phyloP scores from a whole-genome alignment of 345 rosid genomes.

The Eucalyptus pauciflora region DNA sequence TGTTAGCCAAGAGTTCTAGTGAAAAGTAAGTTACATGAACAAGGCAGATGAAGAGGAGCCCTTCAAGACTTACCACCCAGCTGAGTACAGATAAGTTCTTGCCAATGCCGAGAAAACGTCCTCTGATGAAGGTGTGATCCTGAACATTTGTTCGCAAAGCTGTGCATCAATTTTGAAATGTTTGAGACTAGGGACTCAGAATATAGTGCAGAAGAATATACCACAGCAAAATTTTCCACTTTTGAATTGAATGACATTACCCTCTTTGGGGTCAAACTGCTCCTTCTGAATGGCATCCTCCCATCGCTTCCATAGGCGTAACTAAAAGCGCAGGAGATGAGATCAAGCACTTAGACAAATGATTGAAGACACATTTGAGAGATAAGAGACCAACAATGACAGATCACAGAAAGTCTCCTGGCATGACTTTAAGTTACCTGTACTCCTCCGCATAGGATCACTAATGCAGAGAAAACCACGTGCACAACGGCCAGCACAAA shows the following conservation, averaged over 20 bases:
- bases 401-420: neutral
- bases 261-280: conserved; percentile 25
- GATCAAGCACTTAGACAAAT: neutral
- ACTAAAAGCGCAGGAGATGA: conserved; percentile 8
- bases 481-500: conserved; percentile 70
- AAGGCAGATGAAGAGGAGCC: neutral
- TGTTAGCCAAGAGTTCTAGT: neutral
- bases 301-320: conserved; percentile 76
- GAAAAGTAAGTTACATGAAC: neutral
- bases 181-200: neutral
- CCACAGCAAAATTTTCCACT: neutral
- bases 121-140: conserved; percentile 65
- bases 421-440: conserved; percentile 25
- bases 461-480: conserved; percentile 58
- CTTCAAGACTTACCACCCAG: conserved; percentile 53
- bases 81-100: conserved; percentile 34
- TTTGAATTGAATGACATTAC: conserved; percentile 5
- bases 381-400: neutral
- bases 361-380: neutral
- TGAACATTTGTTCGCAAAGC: conserved; percentile 38
- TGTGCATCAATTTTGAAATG: neutral
- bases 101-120: conserved; percentile 59
- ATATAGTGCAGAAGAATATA: neutral
- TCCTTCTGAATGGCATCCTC: conserved; percentile 35
- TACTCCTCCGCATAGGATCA: conserved; percentile 64